Evolutionary conservation across 108 stramenopile species (phyloP).

Genomic region (Craspedostauros australis): DNA sequence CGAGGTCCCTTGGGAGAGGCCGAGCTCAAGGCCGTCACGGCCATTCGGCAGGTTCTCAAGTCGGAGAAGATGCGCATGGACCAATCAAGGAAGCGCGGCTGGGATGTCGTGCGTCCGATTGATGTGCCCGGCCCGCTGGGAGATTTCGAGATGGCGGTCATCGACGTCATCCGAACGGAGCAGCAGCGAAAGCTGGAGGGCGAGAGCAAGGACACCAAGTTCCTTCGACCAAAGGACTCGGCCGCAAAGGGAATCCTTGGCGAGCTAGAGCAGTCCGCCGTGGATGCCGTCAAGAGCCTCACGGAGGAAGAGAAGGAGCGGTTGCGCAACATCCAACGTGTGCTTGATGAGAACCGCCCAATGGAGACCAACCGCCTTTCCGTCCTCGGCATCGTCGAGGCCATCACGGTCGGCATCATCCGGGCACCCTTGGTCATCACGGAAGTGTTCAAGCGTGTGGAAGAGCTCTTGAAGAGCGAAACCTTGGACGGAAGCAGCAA

Average conservation of each 20-base stretch:
- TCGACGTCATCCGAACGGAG: conserved; percentile 58
- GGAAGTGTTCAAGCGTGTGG: conserved; percentile 52
- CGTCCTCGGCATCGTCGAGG: conserved; percentile 55
- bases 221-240: conserved; percentile 71
- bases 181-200: conserved; percentile 43
- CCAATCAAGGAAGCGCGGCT: conserved; percentile 48
- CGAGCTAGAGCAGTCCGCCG: conserved; percentile 55
- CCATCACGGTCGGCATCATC: conserved; percentile 60
- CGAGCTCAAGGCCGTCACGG: conserved; percentile 45
- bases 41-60: conserved; percentile 48
- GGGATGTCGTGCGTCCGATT: conserved; percentile 61
- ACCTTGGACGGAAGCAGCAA: conserved; percentile 25
- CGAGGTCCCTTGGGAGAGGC: conserved; percentile 70
- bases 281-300: conserved; percentile 44
- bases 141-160: conserved; percentile 57
- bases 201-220: conserved; percentile 28
- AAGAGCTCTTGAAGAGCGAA: conserved; percentile 56
- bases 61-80: conserved; percentile 57
- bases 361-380: conserved; percentile 49
- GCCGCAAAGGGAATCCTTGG: conserved; percentile 54
- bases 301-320: conserved; percentile 69
- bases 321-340: conserved; percentile 44
- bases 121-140: conserved; percentile 81
- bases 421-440: conserved; percentile 52
- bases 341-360: conserved; percentile 58